Conservation (phyloP, 179 eudicot species). For the Gypsophila paniculata region DNA sequence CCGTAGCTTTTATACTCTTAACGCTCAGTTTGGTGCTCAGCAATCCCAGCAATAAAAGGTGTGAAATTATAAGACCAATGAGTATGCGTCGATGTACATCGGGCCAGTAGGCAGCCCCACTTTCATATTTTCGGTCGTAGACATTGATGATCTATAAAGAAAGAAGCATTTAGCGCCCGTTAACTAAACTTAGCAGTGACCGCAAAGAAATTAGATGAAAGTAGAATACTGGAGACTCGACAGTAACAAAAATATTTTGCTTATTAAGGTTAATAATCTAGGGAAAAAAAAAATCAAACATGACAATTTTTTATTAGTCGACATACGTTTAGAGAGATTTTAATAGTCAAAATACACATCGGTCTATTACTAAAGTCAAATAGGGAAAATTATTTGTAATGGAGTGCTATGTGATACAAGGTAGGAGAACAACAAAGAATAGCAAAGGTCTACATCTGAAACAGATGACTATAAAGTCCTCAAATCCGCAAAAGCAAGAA, state of each 20-base stretch:
- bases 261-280: not conserved
- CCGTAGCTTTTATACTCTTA: conserved; percentile 28
- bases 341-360: not conserved
- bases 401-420: not conserved
- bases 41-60: conserved; percentile 66
- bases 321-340: not conserved
- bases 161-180: conserved; percentile 19
- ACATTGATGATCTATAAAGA: conserved; percentile 72
- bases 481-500: not conserved
- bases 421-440: not conserved
- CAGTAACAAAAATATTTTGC: not conserved
- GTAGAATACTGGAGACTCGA: not conserved
- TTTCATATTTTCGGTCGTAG: conserved; percentile 79
- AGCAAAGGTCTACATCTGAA: not conserved
- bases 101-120: conserved; percentile 89
- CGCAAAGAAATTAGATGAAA: not conserved
- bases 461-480: not conserved
- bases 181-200: not conserved
- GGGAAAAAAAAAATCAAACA: not conserved
- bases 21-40: conserved; percentile 49
- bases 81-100: conserved; percentile 77
- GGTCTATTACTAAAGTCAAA: not conserved
- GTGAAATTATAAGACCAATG: conserved; percentile 64
- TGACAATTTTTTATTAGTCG: not conserved
- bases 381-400: not conserved